Evolutionary conservation across 306 rosid genomes (phyloP), one percentile per base, ranked within the genome.

Genomic region (Begonia fuchsioides): DNA sequence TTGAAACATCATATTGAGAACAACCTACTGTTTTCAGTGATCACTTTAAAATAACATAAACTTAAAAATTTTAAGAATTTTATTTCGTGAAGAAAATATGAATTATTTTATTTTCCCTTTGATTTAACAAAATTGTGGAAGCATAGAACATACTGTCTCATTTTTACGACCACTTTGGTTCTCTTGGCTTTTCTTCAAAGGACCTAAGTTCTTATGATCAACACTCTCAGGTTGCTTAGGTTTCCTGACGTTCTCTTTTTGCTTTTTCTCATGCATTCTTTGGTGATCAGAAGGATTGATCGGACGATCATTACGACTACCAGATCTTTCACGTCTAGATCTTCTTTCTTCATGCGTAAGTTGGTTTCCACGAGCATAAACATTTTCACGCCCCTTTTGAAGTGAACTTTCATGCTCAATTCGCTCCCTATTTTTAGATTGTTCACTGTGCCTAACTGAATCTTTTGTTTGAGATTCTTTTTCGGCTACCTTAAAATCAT

Each of bases 241-340:
- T 71, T 78, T 92, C 77, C 74, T 72, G 44, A 74, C 52, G 51
- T 68, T 83, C 56, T 92, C 96, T 64, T 68, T 85, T 63, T 71
- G 77, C 62, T 68, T 83, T 65, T 72, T 83, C 62, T 84, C 93
- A 40, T 74, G 75, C 49, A 67, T 55, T 73, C 74, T 77, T 20
- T 63, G 93, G 68, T 45, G 76, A 63, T 84, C 93, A 53, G 76
- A 70, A 71, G 66, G 65, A 80, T 51, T 80, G 64, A 67, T 64
- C 54, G 62, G 75, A 58, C 68, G 95, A 67, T 80, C 90, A 71
- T 81, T 71, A 15, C 76, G 88, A 61, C 80, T 64, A 59, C 73
- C 77, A 53, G 96, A 74, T 55, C 82, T 78, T 68, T 85, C 98
- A 69, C 57, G 78, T 74, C 81, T 83, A 32, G 87, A 71, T 75